These are phyloP conservation scores for Sanguinoderma infundibulare DNA, from an alignment of 1,284 basidiomycete genomes.

Conservation along the genomic window DNA sequence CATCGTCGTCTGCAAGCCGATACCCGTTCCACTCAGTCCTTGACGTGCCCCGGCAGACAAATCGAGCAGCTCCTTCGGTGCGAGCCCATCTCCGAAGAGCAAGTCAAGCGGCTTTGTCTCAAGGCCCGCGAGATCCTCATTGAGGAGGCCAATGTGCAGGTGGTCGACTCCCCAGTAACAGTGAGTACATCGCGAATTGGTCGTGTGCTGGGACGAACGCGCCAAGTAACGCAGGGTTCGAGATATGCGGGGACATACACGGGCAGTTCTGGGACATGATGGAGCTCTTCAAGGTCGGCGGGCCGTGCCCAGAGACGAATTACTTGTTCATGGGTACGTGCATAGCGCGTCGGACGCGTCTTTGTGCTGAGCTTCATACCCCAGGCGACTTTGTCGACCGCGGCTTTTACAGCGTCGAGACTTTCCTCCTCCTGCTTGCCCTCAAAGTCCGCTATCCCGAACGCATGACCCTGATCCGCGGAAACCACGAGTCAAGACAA, in stretches of 20 bases:
- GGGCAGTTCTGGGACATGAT: conserved; percentile 98
- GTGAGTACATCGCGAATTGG: conserved; percentile 49
- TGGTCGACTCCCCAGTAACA: conserved; percentile 95
- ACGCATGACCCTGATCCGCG: conserved; percentile 95
- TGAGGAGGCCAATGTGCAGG: conserved; percentile 97
- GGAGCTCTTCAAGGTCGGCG: conserved; percentile 96
- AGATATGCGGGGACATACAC: conserved; percentile 99
- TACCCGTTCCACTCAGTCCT: background rate
- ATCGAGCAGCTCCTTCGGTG: conserved; percentile 90
- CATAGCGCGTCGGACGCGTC: background rate
- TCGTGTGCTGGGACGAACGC: conserved; percentile 11
- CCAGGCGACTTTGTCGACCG: conserved; percentile 95
- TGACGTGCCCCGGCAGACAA: conserved; percentile 56
- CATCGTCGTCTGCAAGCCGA: conserved; percentile 10
- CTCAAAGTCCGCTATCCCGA: conserved; percentile 98
- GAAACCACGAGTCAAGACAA: conserved; percentile 99
- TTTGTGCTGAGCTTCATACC: background rate
- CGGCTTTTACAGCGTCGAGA: conserved; percentile 98
- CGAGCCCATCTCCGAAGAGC: conserved; percentile 91
- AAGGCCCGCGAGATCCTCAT: conserved; percentile 96
- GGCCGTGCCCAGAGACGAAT: conserved; percentile 94
- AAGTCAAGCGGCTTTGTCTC: conserved; percentile 91
- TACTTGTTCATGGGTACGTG: conserved; percentile 97
- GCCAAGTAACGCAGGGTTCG: conserved; percentile 16
- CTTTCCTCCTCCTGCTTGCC: conserved; percentile 92